These are phyloP conservation scores for Smallanthus sonchifolius DNA, from an alignment of 129 eudicot species.

Conservation along the genomic window DNA sequence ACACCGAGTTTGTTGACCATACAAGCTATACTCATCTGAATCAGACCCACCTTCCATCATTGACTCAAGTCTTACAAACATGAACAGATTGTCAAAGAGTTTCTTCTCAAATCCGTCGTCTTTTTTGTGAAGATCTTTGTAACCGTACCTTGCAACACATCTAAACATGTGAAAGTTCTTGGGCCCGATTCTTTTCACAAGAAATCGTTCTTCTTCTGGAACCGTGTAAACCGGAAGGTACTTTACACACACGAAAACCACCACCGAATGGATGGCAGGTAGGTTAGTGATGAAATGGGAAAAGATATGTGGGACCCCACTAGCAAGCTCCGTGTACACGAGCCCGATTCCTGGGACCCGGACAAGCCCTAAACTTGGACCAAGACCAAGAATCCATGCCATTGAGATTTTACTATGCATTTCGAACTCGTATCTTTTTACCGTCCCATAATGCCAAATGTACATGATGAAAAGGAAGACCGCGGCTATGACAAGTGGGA, in stretches of 20 bases:
- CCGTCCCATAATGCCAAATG: slow-evolving; percentile 88
- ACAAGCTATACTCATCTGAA: slow-evolving; percentile 78
- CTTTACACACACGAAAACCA: slow-evolving; percentile 86
- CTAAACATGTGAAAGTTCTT: slow-evolving; percentile 90
- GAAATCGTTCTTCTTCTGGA: slow-evolving; percentile 79
- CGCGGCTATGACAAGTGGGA: slow-evolving; percentile 85
- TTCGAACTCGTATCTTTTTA: slow-evolving; percentile 83
- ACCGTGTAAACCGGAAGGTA: slow-evolving; percentile 84
- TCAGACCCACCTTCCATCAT: slow-evolving; percentile 98
- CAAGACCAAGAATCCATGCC: slow-evolving; percentile 93
- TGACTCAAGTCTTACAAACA: slow-evolving; percentile 75
- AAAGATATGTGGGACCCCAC: slow-evolving; percentile 88
- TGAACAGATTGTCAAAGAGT: slow-evolving; percentile 67
- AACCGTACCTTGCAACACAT: slow-evolving; percentile 90
- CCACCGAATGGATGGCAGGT: slow-evolving; percentile 88
- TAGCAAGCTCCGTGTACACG: slow-evolving; percentile 90
- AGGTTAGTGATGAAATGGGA: slow-evolving; percentile 90
- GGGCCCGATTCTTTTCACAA: slow-evolving; percentile 86
- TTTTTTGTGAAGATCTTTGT: slow-evolving; percentile 89
- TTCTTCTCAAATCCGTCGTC: slow-evolving; percentile 84
- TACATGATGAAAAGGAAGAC: slow-evolving; percentile 79
- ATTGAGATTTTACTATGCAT: slow-evolving; percentile 90
- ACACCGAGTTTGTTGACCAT: slow-evolving; percentile 50
- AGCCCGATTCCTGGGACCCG: slow-evolving; percentile 98
- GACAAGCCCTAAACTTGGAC: slow-evolving; percentile 90